Conservation (phyloP, 1,284 basidiomycete species). For the Pholiota adiposa region DNA sequence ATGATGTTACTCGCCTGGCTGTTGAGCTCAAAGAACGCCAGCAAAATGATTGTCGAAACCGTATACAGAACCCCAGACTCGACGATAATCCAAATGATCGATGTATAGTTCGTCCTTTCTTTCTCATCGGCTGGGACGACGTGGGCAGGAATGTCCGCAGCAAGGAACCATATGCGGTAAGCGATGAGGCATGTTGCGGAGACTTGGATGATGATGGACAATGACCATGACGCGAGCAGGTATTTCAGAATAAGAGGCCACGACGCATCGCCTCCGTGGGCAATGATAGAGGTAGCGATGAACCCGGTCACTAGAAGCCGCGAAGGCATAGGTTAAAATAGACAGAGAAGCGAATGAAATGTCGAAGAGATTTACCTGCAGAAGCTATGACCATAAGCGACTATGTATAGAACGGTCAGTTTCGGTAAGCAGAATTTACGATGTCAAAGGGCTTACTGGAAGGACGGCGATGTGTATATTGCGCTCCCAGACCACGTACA, state of each 20-base stretch:
- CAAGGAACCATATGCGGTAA: conserved; percentile 2
- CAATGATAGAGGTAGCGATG: conserved; percentile 3
- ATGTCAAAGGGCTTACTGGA: not conserved
- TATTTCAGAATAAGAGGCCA: conserved; percentile 8
- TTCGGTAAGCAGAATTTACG: not conserved
- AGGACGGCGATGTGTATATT: conserved; percentile 2
- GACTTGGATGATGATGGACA: conserved; percentile 5
- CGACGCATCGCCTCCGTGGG: not conserved
- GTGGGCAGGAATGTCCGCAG: conserved; percentile 1
- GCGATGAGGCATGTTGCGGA: conserved; percentile 4
- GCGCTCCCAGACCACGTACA: conserved; percentile 6
- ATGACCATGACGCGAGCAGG: conserved; percentile 5
- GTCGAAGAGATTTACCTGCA: not conserved
- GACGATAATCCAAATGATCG: conserved; percentile 3
- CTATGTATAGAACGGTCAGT: not conserved
- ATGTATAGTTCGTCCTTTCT: not conserved
- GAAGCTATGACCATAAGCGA: conserved; percentile 1
- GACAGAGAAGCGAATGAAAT: not conserved
- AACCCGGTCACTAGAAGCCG: not conserved
- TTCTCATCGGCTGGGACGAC: not conserved
- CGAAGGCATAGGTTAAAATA: not conserved
- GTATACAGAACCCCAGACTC: conserved; percentile 4
- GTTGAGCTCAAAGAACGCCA: conserved; percentile 6
- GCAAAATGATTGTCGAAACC: not conserved
- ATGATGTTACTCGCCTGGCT: conserved; percentile 8